These are phyloP conservation scores for Syzygium oleosum DNA, from an alignment of 345 rosid genomes.

Conservation along the genomic window DNA sequence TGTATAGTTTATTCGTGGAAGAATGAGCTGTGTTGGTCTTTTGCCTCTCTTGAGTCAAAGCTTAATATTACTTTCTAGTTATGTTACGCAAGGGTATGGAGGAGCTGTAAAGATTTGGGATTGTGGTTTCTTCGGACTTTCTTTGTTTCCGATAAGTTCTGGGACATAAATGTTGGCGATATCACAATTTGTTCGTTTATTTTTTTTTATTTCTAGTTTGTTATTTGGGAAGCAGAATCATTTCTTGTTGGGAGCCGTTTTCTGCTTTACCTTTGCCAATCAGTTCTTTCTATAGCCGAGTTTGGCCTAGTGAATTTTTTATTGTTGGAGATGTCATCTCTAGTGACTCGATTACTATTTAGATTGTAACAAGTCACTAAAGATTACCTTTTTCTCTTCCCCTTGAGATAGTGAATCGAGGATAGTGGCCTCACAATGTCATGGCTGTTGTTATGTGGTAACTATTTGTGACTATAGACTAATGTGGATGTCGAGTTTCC, in stretches of 20 bases:
- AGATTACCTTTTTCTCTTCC: neutral
- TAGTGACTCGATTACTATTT: neutral
- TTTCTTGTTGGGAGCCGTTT: neutral
- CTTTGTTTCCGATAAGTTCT: neutral
- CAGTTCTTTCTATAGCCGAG: neutral
- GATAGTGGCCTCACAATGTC: neutral
- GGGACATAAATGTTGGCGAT: neutral
- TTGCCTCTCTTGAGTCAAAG: neutral
- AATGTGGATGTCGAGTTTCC: neutral
- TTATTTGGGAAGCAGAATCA: neutral
- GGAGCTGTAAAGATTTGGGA: neutral
- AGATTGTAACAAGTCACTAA: neutral
- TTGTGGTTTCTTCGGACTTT: neutral
- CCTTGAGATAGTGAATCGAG: neutral
- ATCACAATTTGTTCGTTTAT: neutral
- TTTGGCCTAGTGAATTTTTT: neutral
- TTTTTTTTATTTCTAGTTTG: neutral
- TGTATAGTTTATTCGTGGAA: neutral
- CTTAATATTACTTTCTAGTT: neutral
- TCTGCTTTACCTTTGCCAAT: neutral
- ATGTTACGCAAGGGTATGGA: neutral
- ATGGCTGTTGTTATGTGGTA: neutral
- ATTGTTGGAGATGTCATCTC: neutral
- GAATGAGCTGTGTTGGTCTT: neutral
- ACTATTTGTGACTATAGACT: neutral